Percentiles rank a stretch among this genome's conserved stretches.
Evolutionary conservation across 768 basidiomycete species (phyloP).

Genomic region (Trametes cingulata): DNA sequence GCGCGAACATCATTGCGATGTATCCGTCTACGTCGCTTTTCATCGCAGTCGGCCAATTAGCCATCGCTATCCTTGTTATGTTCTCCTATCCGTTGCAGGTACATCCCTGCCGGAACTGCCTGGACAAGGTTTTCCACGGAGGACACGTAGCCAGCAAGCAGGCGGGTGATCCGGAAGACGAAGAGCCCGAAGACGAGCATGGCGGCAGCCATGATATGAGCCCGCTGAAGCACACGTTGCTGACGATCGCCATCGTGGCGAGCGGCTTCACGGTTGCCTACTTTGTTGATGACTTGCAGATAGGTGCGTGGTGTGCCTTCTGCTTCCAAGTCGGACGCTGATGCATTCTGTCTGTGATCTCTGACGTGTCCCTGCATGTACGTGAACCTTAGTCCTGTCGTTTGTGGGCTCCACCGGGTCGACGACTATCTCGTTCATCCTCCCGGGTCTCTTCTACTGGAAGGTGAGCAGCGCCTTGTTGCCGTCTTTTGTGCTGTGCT

Average conservation of each 20-base stretch:
- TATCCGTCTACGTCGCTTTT: conserved; percentile 88
- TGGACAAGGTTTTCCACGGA: conserved; percentile 83
- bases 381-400: conserved; percentile 67
- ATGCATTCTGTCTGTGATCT: conserved; percentile 3
- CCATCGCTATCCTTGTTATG: conserved; percentile 86
- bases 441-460: conserved; percentile 93
- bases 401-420: conserved; percentile 98
- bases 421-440: conserved; percentile 94
- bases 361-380: conserved; percentile 12
- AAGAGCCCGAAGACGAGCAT: conserved; percentile 51
- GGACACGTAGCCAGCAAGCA: conserved; percentile 35
- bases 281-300: conserved; percentile 72
- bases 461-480: conserved; percentile 50
- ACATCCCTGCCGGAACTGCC: conserved; percentile 87
- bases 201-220: conserved; percentile 65
- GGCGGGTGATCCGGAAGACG: conserved; percentile 42
- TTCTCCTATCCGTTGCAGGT: conserved; percentile 96
- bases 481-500: conserved; percentile 9
- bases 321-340: neutral
- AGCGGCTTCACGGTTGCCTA: conserved; percentile 74
- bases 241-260: conserved; percentile 67
- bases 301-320: conserved; percentile 51
- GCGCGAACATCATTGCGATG: conserved; percentile 94
- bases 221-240: conserved; percentile 60
- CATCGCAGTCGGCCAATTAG: conserved; percentile 90